Evolutionary conservation across 306 rosid genomes (phyloP).

Genomic region (Macrotyloma uniflorum): DNA sequence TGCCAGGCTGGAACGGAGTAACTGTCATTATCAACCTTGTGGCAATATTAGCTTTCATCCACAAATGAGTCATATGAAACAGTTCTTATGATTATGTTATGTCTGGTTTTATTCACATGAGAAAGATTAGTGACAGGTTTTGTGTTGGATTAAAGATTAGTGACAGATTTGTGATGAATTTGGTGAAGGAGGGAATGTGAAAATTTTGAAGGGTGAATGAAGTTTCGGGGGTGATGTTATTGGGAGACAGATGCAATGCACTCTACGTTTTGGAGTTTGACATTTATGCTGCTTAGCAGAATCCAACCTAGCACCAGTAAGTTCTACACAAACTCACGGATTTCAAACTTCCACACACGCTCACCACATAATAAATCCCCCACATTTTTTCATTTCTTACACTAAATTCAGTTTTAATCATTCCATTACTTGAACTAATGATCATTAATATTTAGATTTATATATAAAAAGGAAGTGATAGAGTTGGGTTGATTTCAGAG

Average conservation of each 20-base stretch:
- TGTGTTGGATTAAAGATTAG: too few species aligned
- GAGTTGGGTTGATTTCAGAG: neutral
- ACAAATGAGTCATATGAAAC: constrained; percentile 37
- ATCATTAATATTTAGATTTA: too few species aligned
- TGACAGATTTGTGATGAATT: too few species aligned
- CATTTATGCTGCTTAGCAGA: neutral
- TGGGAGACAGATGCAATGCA: constrained; percentile 41
- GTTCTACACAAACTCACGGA: neutral
- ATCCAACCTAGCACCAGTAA: neutral
- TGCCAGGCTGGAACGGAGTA: constrained; percentile 9
- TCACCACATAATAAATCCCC: neutral
- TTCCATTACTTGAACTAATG: too few species aligned
- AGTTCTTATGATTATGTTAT: neutral
- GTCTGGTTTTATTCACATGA: neutral
- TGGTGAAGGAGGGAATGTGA: neutral
- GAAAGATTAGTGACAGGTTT: too few species aligned
- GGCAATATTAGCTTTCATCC: constrained; percentile 47
- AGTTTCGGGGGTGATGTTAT: constrained; percentile 1
- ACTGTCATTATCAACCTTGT: constrained; percentile 18
- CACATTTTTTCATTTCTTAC: neutral
- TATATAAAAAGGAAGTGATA: neutral
- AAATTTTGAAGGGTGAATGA: neutral
- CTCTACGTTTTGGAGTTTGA: neutral
- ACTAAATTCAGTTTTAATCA: too few species aligned
- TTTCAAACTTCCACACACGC: neutral